Conservation (phyloP, 768 basidiomycete genomes). For the Pholiota conissans region DNA sequence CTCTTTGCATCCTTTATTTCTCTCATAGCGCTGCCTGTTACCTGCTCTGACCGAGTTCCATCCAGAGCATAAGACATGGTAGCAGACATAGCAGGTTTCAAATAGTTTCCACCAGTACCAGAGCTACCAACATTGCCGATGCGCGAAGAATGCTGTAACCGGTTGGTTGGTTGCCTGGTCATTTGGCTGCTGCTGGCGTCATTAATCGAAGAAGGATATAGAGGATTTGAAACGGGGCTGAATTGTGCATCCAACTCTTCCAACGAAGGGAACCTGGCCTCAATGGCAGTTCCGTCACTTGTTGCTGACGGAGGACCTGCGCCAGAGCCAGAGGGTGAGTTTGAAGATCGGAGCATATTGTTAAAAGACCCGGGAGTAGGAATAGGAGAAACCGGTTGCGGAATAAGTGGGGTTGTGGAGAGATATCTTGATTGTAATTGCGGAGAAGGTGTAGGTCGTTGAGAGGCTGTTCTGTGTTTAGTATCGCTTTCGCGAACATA, state of each 20-base stretch:
- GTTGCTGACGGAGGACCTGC: slow-evolving; percentile 26
- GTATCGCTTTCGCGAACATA: slow-evolving; percentile 28
- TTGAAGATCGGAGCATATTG: slow-evolving; percentile 30
- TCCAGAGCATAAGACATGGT: slow-evolving; percentile 27
- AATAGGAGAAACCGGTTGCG: slow-evolving; percentile 31
- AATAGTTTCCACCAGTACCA: slow-evolving; percentile 16
- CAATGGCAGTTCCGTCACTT: slow-evolving; percentile 48
- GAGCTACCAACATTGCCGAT: slow-evolving; percentile 9
- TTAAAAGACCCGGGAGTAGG: slow-evolving; percentile 26
- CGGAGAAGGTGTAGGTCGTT: slow-evolving; percentile 25
- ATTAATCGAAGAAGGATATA: slow-evolving; percentile 24
- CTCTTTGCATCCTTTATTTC: slow-evolving; percentile 28
- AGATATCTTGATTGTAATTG: slow-evolving; percentile 32
- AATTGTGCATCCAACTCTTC: slow-evolving; percentile 72
- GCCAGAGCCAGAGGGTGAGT: slow-evolving; percentile 28
- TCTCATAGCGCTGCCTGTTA: slow-evolving; percentile 54
- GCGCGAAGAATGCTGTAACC: neutral
- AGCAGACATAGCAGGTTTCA: slow-evolving; percentile 22
- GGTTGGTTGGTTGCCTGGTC: neutral
- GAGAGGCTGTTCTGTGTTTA: neutral
- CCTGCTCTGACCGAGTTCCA: slow-evolving; percentile 55
- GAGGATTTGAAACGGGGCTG: slow-evolving; percentile 16
- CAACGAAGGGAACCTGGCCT: slow-evolving; percentile 83
- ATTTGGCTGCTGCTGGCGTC: slow-evolving; percentile 14
- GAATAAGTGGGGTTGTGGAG: slow-evolving; percentile 25